phyloP scores from a whole-genome alignment of 2,329 filamentous ascomycete species.

The Drechslerella stenobrocha region DNA sequence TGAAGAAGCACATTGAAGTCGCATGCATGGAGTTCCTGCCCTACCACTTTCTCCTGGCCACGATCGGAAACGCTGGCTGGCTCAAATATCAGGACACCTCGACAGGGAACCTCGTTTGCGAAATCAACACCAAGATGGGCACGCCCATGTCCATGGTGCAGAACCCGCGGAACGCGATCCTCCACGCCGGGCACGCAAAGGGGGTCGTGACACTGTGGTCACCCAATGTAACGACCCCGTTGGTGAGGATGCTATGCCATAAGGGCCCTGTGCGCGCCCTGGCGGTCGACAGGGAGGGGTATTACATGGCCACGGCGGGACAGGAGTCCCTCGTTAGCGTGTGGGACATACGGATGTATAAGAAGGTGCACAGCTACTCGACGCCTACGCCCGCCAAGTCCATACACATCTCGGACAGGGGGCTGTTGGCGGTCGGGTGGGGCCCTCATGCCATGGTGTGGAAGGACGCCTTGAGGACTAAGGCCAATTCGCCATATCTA shows the following conservation, averaged over 20 bases:
- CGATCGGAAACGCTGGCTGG: conserved; percentile 78
- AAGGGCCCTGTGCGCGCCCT: conserved; percentile 82
- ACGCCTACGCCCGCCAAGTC: conserved; percentile 80
- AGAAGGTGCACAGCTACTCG: conserved; percentile 86
- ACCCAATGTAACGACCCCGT: conserved; percentile 79
- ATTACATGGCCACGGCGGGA: conserved; percentile 92
- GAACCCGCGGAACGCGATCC: conserved; percentile 87
- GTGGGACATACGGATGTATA: conserved; percentile 94
- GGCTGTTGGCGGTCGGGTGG: conserved; percentile 86
- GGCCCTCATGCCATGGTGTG: conserved; percentile 80
- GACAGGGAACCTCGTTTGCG: conserved; percentile 83
- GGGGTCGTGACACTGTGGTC: conserved; percentile 95
- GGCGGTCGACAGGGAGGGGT: conserved; percentile 82
- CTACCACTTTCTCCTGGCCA: conserved; percentile 91
- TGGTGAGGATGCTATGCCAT: conserved; percentile 90
- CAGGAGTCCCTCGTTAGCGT: conserved; percentile 91
- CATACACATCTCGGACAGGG: conserved; percentile 83
- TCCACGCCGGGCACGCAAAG: conserved; percentile 93
- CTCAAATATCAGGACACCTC: conserved; percentile 95
- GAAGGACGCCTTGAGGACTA: conserved; percentile 78
- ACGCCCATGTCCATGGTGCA: conserved; percentile 80
- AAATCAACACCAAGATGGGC: conserved; percentile 81
- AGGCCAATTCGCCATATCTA: conserved; percentile 81
- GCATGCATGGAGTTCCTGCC: conserved; percentile 93
- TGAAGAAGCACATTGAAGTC: conserved; percentile 87